Evolutionary conservation across 164 flowering plant species (phyloP).

Genomic region (Cinnamomum chago): DNA sequence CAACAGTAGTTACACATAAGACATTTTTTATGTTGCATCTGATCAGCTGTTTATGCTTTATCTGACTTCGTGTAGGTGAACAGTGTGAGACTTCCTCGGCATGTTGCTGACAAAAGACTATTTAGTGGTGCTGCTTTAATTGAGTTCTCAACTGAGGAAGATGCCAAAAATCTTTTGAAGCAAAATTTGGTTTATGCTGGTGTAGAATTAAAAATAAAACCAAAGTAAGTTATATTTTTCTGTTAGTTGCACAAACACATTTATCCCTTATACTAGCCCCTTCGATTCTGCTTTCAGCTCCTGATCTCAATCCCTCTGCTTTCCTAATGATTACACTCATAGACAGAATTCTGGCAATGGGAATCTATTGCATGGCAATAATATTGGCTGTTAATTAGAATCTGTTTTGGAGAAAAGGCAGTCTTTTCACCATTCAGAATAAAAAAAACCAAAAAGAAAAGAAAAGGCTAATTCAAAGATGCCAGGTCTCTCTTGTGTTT

Average conservation of each 20-base stretch:
- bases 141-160: slow-evolving; percentile 87
- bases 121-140: slow-evolving; percentile 85
- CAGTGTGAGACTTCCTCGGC: slow-evolving; percentile 88
- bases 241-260: neutral
- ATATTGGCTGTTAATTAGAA: no score
- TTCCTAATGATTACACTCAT: no score
- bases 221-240: slow-evolving; percentile 53
- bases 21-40: neutral
- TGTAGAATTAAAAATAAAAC: slow-evolving; percentile 58
- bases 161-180: slow-evolving; percentile 56
- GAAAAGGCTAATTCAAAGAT: no score
- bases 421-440: no score
- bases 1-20: neutral
- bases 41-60: neutral
- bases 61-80: slow-evolving; percentile 53
- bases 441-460: no score
- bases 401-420: no score
- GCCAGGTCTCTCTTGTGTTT: no score
- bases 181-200: slow-evolving; percentile 63
- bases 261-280: no score
- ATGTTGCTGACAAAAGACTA: slow-evolving; percentile 69
- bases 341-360: no score
- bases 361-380: no score
- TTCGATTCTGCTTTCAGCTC: no score
- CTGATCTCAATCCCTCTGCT: no score